These are phyloP conservation scores for Aspergillus pseudotamarii DNA, from an alignment of 2,329 filamentous ascomycete species.

Conservation along the genomic window DNA sequence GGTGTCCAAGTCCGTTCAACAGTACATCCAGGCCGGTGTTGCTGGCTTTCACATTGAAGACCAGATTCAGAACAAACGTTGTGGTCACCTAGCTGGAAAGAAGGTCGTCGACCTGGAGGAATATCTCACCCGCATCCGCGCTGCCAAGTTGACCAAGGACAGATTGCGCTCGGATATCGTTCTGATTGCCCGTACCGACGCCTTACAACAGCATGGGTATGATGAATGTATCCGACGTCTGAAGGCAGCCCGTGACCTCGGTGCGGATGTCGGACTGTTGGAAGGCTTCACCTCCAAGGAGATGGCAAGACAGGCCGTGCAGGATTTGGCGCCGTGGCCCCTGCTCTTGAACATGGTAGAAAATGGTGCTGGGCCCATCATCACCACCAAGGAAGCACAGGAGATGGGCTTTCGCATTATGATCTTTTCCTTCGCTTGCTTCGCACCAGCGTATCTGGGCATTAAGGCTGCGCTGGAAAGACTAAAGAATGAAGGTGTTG, in stretches of 20 bases:
- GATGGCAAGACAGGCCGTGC: conserved; percentile 37
- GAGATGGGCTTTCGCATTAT: conserved; percentile 48
- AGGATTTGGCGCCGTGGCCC: conserved; percentile 43
- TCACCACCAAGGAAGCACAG: conserved; percentile 41
- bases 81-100: conserved; percentile 45
- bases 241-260: conserved; percentile 41
- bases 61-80: conserved; percentile 51
- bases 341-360: conserved; percentile 50
- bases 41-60: conserved; percentile 62
- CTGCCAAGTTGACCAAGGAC: conserved; percentile 39
- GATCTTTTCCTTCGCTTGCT: conserved; percentile 44
- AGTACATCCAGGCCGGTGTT: conserved; percentile 56
- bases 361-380: conserved; percentile 42
- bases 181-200: conserved; percentile 48
- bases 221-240: conserved; percentile 44
- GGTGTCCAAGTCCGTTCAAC: conserved; percentile 51
- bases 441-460: conserved; percentile 41
- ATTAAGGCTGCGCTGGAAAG: conserved; percentile 37
- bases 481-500: conserved; percentile 40
- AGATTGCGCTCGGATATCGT: conserved; percentile 43
- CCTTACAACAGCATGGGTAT: conserved; percentile 41
- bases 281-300: conserved; percentile 44
- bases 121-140: conserved; percentile 40
- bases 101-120: conserved; percentile 40
- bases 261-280: conserved; percentile 46